These are phyloP conservation scores for Colletotrichum sp. DNA, from an alignment of 2,329 filamentous ascomycete species.

Conservation along the genomic window DNA sequence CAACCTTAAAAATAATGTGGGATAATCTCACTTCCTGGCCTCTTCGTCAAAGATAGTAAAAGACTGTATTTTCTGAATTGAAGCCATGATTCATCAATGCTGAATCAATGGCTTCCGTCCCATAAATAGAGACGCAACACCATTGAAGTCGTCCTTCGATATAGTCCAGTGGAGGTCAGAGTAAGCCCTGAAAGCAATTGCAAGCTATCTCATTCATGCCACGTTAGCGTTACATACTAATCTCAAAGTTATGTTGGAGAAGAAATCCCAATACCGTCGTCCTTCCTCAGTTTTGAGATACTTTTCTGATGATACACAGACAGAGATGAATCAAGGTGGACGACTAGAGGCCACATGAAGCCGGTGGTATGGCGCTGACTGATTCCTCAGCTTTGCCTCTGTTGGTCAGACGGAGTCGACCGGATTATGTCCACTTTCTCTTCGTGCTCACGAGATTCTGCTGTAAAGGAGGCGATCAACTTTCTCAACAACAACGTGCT, in stretches of 20 bases:
- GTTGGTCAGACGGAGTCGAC: too few species aligned
- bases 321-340: accelerated
- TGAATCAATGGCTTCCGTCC: accelerated
- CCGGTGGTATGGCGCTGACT: too few species aligned
- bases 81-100: accelerated
- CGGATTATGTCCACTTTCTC: too few species aligned
- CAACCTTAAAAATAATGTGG: accelerated
- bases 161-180: background rate
- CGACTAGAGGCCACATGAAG: too few species aligned
- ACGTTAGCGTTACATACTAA: accelerated
- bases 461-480: accelerated
- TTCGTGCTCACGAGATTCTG: too few species aligned
- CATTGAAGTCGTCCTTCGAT: background rate
- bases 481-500: accelerated
- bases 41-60: background rate
- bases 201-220: background rate
- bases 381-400: too few species aligned
- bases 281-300: accelerated
- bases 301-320: too few species aligned
- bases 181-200: background rate
- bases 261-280: too few species aligned
- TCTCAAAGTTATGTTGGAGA: too few species aligned
- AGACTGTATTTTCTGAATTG: background rate
- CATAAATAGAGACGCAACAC: accelerated
- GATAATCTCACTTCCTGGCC: too few species aligned